These are phyloP conservation scores for Binderoboletus segoi DNA, from an alignment of 1,284 basidiomycete species.

Conservation along the genomic window DNA sequence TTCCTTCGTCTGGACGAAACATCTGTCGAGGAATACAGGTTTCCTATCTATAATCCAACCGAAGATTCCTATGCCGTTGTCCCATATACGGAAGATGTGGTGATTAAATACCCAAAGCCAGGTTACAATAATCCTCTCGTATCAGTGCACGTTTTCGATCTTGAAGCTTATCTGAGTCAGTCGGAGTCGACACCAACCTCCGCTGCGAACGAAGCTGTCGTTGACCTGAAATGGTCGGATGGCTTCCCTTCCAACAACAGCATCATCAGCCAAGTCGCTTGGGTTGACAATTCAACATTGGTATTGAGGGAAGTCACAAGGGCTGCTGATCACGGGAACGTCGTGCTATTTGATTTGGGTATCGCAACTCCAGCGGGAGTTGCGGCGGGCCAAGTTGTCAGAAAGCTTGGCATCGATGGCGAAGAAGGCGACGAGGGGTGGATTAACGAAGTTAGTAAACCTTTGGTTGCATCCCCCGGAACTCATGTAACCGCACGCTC, in stretches of 20 bases:
- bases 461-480: slow-evolving; percentile 5
- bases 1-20: slow-evolving; percentile 91
- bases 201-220: slow-evolving; percentile 48
- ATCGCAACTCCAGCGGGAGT: slow-evolving; percentile 25
- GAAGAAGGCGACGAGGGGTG: slow-evolving; percentile 91
- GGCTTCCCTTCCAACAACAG: slow-evolving; percentile 63
- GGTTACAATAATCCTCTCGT: slow-evolving; percentile 91
- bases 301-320: slow-evolving; percentile 88
- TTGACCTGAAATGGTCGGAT: slow-evolving; percentile 68
- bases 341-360: slow-evolving; percentile 72
- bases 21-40: slow-evolving; percentile 80
- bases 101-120: slow-evolving; percentile 91
- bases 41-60: slow-evolving; percentile 90
- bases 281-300: slow-evolving; percentile 79
- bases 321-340: slow-evolving; percentile 76
- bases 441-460: slow-evolving; percentile 73
- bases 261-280: slow-evolving; percentile 82
- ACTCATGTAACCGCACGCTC: slow-evolving; percentile 13
- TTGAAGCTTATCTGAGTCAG: slow-evolving; percentile 50
- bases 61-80: slow-evolving; percentile 65
- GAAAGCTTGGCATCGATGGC: slow-evolving; percentile 76
- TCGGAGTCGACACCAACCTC: slow-evolving; percentile 36
- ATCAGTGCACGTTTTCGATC: slow-evolving; percentile 81
- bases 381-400: slow-evolving; percentile 60
- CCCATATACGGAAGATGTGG: slow-evolving; percentile 77